phyloP scores from a whole-genome alignment of 352 stramenopile genomes.

The Phytophthora syringae region DNA sequence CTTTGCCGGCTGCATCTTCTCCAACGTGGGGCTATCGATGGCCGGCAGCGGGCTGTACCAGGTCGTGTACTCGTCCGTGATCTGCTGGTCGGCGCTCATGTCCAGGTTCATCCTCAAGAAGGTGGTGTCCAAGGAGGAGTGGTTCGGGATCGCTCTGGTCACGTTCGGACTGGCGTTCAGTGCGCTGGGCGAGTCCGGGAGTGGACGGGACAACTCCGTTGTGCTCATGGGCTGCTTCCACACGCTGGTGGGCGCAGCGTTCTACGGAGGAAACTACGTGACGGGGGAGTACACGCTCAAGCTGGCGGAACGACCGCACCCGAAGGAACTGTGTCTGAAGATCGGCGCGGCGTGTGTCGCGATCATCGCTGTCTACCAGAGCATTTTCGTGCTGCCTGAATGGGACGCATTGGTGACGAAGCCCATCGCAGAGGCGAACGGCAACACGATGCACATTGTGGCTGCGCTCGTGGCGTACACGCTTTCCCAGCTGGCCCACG shows the following conservation, averaged over 20 bases:
- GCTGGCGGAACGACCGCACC: slow-evolving; percentile 72
- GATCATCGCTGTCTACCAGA: slow-evolving; percentile 83
- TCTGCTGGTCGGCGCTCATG: slow-evolving; percentile 87
- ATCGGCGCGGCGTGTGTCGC: slow-evolving; percentile 75
- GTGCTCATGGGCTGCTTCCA: slow-evolving; percentile 89
- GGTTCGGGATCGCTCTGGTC: slow-evolving; percentile 82
- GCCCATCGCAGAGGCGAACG: slow-evolving; percentile 77
- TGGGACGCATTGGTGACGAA: slow-evolving; percentile 83
- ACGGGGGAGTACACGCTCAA: slow-evolving; percentile 85
- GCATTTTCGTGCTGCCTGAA: slow-evolving; percentile 76
- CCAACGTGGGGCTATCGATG: slow-evolving; percentile 84
- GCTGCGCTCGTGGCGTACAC: slow-evolving; percentile 72
- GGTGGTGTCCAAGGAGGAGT: slow-evolving; percentile 72
- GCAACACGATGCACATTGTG: slow-evolving; percentile 67
- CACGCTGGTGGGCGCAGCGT: slow-evolving; percentile 79
- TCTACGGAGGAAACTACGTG: slow-evolving; percentile 89
- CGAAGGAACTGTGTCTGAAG: slow-evolving; percentile 82
- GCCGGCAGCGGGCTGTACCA: slow-evolving; percentile 84
- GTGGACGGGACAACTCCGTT: slow-evolving; percentile 63
- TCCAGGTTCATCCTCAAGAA: slow-evolving; percentile 83
- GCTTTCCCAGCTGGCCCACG: slow-evolving; percentile 82
- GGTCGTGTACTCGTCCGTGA: slow-evolving; percentile 87
- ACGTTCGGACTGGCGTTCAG: slow-evolving; percentile 87
- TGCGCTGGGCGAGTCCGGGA: slow-evolving; percentile 71
- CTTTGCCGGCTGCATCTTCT: slow-evolving; percentile 88